Evolutionary conservation across 768 basidiomycete genomes (phyloP).

Genomic region (Pholiota microspora): DNA sequence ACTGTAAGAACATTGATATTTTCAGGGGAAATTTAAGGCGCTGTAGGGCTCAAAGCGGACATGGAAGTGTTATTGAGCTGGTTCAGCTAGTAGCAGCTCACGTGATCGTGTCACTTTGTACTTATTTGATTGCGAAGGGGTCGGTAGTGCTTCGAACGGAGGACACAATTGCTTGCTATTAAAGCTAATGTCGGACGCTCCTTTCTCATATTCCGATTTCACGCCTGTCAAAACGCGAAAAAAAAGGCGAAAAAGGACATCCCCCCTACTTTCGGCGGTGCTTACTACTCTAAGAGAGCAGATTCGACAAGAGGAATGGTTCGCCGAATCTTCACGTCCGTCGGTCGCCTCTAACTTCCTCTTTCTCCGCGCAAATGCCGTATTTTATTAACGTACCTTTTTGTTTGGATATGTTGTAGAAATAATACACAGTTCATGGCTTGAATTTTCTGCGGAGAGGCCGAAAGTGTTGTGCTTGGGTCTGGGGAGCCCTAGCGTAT

Average conservation of each 20-base stretch:
- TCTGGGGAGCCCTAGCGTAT: slow-evolving; percentile 67
- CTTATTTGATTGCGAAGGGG: background rate
- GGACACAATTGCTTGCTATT: slow-evolving; percentile 1
- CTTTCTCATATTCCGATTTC: slow-evolving; percentile 50
- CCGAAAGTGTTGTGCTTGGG: slow-evolving; percentile 61
- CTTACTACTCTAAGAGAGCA: slow-evolving; percentile 45
- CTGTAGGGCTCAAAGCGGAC: background rate
- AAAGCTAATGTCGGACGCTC: slow-evolving; percentile 11
- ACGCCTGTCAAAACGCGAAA: slow-evolving; percentile 48
- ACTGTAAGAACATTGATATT: slow-evolving; percentile 7
- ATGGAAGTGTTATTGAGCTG: no score
- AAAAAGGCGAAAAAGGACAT: slow-evolving; percentile 39
- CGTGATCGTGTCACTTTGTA: background rate
- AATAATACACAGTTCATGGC: slow-evolving; percentile 17
- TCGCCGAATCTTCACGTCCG: slow-evolving; percentile 55
- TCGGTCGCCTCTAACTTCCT: slow-evolving; percentile 15
- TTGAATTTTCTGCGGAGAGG: slow-evolving; percentile 11
- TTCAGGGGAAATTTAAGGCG: background rate
- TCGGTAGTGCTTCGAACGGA: slow-evolving; percentile 1
- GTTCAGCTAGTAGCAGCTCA: slow-evolving; percentile 6
- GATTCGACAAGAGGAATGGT: slow-evolving; percentile 51
- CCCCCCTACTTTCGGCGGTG: slow-evolving; percentile 32
- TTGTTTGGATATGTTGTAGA: slow-evolving; percentile 12
- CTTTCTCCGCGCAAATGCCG: slow-evolving; percentile 3
- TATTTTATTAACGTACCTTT: background rate